Evolutionary conservation across 2,329 filamentous ascomycete genomes (phyloP).

Genomic region (Colletotrichum spinosum): DNA sequence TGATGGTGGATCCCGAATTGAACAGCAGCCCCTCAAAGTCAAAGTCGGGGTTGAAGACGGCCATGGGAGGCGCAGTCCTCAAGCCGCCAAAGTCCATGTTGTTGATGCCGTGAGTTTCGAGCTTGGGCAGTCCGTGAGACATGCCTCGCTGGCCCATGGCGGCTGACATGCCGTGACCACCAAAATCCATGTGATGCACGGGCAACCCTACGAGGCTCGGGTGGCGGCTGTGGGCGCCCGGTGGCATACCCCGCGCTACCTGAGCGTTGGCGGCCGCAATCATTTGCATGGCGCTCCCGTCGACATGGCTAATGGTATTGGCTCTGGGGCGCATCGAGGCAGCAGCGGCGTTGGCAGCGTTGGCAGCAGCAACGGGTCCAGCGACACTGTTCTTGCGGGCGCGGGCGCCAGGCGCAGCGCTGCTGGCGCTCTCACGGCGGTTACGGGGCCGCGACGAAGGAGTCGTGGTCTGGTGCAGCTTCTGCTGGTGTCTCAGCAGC

Average conservation of each 20-base stretch:
- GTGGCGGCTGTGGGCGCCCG: constrained; percentile 70
- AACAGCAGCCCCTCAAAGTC: constrained; percentile 80
- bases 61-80: constrained; percentile 78
- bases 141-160: constrained; percentile 75
- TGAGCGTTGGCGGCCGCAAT: constrained; percentile 70
- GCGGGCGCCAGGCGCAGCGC: constrained; percentile 71
- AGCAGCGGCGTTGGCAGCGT: constrained; percentile 59
- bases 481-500: constrained; percentile 95
- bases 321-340: constrained; percentile 85
- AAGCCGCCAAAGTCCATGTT: constrained; percentile 76
- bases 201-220: constrained; percentile 78
- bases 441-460: constrained; percentile 88
- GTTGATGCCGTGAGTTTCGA: constrained; percentile 79
- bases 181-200: constrained; percentile 70
- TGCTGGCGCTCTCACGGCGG: constrained; percentile 88
- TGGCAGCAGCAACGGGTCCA: constrained; percentile 58
- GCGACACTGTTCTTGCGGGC: constrained; percentile 94
- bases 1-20: constrained; percentile 74
- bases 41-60: constrained; percentile 74
- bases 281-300: constrained; percentile 80
- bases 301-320: constrained; percentile 96
- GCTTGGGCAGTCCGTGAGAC: constrained; percentile 78
- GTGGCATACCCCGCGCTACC: constrained; percentile 59
- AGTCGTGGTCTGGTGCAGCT: constrained; percentile 93
- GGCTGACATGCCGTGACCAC: constrained; percentile 72